phyloP scores from a whole-genome alignment of 148 eudicot species.

The Dianthus caryophyllus region DNA sequence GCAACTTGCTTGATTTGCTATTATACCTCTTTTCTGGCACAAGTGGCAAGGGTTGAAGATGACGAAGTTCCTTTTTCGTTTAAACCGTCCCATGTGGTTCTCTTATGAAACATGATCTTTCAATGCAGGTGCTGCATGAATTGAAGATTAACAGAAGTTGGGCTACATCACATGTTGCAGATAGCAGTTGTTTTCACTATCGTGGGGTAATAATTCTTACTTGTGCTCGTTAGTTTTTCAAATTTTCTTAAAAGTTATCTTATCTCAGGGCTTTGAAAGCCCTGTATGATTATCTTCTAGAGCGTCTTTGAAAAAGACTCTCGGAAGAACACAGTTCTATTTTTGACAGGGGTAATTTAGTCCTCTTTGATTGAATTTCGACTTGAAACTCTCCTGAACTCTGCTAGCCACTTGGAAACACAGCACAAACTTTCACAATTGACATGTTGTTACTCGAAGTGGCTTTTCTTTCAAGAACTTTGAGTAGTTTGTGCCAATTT shows the following conservation, averaged over 20 bases:
- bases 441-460: neutral
- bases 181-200: constrained; percentile 86
- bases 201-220: constrained; percentile 47
- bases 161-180: constrained; percentile 79
- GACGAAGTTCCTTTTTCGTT: neutral
- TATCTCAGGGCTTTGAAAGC: neutral
- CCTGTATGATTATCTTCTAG: neutral
- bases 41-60: neutral
- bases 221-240: neutral
- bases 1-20: neutral
- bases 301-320: neutral
- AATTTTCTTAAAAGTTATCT: neutral
- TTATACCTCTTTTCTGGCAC: neutral
- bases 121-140: constrained; percentile 52
- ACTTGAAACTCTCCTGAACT: too few species aligned
- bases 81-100: neutral
- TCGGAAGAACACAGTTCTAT: neutral
- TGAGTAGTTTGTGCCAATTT: neutral
- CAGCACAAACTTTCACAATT: neutral
- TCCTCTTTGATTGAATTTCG: too few species aligned
- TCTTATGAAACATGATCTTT: constrained; percentile 12
- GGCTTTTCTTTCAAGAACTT: neutral
- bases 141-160: constrained; percentile 52
- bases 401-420: too few species aligned
- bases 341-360: too few species aligned